phyloP scores from a whole-genome alignment of 2,329 filamentous ascomycete genomes.

The Trichoderma koningiopsis region DNA sequence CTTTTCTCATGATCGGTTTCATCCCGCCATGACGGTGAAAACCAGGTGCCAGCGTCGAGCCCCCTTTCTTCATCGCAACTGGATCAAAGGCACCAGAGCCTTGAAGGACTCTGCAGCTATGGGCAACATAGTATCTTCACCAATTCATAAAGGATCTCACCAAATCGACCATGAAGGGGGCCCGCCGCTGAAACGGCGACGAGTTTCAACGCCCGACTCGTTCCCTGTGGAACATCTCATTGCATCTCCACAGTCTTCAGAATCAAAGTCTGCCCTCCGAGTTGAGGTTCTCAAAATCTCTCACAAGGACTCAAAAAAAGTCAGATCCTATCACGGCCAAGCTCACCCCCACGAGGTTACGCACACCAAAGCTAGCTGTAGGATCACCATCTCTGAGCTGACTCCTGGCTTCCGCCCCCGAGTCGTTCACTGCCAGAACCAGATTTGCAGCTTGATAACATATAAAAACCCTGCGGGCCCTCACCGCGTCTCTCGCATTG shows the following conservation, averaged over 20 bases:
- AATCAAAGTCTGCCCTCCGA: slow-evolving; percentile 48
- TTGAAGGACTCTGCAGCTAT: slow-evolving; percentile 45
- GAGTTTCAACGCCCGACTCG: slow-evolving; percentile 46
- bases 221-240: slow-evolving; percentile 40
- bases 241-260: slow-evolving; percentile 36
- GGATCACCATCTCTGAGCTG: slow-evolving; percentile 43
- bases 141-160: slow-evolving; percentile 40
- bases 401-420: slow-evolving; percentile 40
- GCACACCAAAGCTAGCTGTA: slow-evolving; percentile 42
- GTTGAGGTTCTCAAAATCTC: slow-evolving; percentile 57
- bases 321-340: slow-evolving; percentile 35
- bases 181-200: slow-evolving; percentile 54
- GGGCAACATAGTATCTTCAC: slow-evolving; percentile 47
- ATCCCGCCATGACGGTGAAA: slow-evolving; percentile 52
- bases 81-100: slow-evolving; percentile 51
- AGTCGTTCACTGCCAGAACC: slow-evolving; percentile 56
- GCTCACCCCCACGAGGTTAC: slow-evolving; percentile 37
- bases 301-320: slow-evolving; percentile 50
- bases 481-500: slow-evolving; percentile 51
- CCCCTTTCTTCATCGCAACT: slow-evolving; percentile 59
- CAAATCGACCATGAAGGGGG: slow-evolving; percentile 40
- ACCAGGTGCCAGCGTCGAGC: slow-evolving; percentile 50
- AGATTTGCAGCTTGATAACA: slow-evolving; percentile 55
- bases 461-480: slow-evolving; percentile 52
- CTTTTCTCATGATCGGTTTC: slow-evolving; percentile 32